phyloP scores from a whole-genome alignment of 2,329 filamentous ascomycete species.

The Cadophora sp. region DNA sequence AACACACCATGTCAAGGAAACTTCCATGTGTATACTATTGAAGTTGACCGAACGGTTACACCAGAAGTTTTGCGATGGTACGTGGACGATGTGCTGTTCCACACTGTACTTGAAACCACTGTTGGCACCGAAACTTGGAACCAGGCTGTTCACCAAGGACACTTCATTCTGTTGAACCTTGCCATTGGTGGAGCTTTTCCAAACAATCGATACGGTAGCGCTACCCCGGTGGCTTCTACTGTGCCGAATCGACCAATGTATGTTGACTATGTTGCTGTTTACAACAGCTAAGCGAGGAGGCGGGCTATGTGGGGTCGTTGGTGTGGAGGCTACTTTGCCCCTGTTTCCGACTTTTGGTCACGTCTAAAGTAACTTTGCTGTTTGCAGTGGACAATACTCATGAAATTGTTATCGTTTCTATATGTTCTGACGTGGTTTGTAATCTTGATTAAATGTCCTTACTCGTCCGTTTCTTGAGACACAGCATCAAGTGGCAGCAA shows the following conservation, averaged over 20 bases:
- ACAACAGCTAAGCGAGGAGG: constrained; percentile 14
- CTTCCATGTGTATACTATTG: constrained; percentile 5
- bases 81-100: constrained; percentile 5
- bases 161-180: constrained; percentile 12
- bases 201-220: neutral
- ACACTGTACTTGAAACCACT: neutral
- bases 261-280: constrained; percentile 10
- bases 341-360: too few species aligned
- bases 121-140: constrained; percentile 5
- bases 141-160: constrained; percentile 10
- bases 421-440: too few species aligned
- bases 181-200: constrained; percentile 4
- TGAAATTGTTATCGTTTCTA: too few species aligned
- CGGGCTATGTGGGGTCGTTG: too few species aligned
- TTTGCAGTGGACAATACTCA: too few species aligned
- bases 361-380: too few species aligned
- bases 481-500: too few species aligned
- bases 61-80: neutral
- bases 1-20: constrained; percentile 6
- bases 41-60: constrained; percentile 4
- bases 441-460: too few species aligned
- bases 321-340: too few species aligned
- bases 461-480: too few species aligned
- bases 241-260: neutral
- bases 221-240: constrained; percentile 5